Evolutionary conservation across 208 protist species (phyloP).

Genomic region (Tetramitus jugosus): DNA sequence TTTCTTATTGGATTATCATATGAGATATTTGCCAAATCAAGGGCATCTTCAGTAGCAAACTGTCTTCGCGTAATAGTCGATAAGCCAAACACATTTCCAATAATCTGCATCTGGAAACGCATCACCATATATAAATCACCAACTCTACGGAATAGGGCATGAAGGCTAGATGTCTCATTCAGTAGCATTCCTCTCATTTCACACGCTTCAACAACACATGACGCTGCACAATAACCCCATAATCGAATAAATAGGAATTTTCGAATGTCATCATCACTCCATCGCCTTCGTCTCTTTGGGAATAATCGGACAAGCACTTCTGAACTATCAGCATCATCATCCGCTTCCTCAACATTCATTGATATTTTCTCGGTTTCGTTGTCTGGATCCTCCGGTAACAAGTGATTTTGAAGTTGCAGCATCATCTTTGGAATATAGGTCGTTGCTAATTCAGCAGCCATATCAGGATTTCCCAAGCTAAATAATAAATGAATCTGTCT

Average conservation of each 20-base stretch:
- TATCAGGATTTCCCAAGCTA: background rate
- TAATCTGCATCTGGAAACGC: background rate
- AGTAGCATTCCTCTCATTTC: background rate
- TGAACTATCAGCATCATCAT: background rate
- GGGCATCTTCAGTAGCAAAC: too few species aligned
- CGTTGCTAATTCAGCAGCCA: background rate
- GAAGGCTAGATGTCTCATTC: background rate
- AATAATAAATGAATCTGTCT: conserved; percentile 15
- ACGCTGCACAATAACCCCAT: background rate
- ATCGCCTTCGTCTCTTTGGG: too few species aligned
- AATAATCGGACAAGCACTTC: too few species aligned
- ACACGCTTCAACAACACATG: background rate
- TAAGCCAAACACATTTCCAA: background rate
- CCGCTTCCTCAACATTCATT: background rate
- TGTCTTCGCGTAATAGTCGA: background rate
- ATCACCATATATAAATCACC: background rate
- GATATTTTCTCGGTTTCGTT: background rate
- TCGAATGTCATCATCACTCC: background rate
- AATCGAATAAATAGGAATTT: background rate
- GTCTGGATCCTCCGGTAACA: background rate
- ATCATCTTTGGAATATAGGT: background rate
- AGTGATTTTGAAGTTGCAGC: background rate
- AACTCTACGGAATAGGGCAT: background rate
- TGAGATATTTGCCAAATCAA: too few species aligned
- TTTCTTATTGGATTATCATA: background rate